Evolutionary conservation across 306 rosid species (phyloP), one percentile per base, ranked within the genome.

Genomic region (Casuarina equisetifolia): DNA sequence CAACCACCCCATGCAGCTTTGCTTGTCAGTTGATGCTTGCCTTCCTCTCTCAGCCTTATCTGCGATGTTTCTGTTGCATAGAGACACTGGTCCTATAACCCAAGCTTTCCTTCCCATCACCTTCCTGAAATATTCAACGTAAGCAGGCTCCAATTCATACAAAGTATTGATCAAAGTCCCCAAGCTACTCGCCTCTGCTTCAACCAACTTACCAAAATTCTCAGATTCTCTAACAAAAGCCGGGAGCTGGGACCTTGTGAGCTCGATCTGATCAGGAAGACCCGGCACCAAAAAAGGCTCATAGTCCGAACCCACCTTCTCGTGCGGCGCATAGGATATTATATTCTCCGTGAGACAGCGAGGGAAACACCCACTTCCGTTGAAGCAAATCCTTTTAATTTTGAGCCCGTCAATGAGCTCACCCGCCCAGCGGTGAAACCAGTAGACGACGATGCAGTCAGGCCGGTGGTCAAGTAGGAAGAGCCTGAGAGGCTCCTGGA

Each of bases 41-140:
- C 83, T 85, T 19, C 89, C 92, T 83, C 91, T 83, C 57, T 81
- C 80, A 16, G 78, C 62, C 59, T 86, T 83, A 42, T 89, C 92
- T 12, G 35, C 80, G 3, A 48, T 16, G 75, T 67, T 85, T 63
- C 67, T 46, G 77, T 87, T 89, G 76, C 79, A 82, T n/a, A 87
- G 77, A 6, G 97, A 91, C 7, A 86, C 89, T 0, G 91, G 93
- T 73, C 93, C 93, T 5, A 89, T 82, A 50, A 85, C 75, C 93
- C 96, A 91, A 4, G 75, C 55, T 63, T 74, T 87, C 40, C 76
- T 83, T 19, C 83, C 83, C 69, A 83, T 54, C 35, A 61, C 77
- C 2, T 84, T 75, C 49, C 77, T 74, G 11, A 49, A 40, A 50
- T 64, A 72, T 69, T 89, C 89, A 7, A 84, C 88, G 77, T 89